These are phyloP conservation scores for Podaxis sp. DNA, from an alignment of 768 basidiomycete species.

Conservation along the genomic window DNA sequence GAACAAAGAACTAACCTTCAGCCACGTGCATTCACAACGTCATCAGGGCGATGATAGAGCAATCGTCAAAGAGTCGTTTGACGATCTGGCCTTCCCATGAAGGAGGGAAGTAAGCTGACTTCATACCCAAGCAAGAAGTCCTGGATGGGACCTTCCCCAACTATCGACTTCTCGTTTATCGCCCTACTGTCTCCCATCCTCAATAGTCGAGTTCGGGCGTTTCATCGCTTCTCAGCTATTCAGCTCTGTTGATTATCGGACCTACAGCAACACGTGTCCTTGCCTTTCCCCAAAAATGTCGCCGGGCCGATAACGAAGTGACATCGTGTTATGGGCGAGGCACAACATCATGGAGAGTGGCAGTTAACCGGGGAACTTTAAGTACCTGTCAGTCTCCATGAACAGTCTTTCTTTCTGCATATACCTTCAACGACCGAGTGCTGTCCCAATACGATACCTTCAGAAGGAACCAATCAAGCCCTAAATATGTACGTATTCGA, in stretches of 20 bases:
- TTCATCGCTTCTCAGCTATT: neutral
- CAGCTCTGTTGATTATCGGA: constrained; percentile 9
- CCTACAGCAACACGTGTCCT: constrained; percentile 11
- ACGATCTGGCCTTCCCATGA: too few relatives aligned
- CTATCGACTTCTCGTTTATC: neutral
- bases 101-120: neutral
- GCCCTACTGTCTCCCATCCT: neutral
- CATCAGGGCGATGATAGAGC: neutral
- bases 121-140: neutral
- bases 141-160: neutral
- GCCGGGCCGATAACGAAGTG: constrained; percentile 10
- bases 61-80: too few relatives aligned
- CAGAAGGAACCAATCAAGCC: neutral
- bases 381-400: constrained; percentile 1
- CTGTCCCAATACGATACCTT: neutral
- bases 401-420: neutral
- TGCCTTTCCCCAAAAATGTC: constrained; percentile 6
- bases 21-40: too few relatives aligned
- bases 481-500: neutral
- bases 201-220: neutral
- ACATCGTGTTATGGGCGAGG: constrained; percentile 16
- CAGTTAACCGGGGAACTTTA: neutral
- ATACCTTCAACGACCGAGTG: neutral
- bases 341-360: constrained; percentile 8
- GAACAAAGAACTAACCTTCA: too few relatives aligned